A percentile compares a stretch with the other conserved stretches of the same genome.
Conservation (phyloP, 2,329 filamentous ascomycete genomes). For the Sordariomycetes sp. region DNA sequence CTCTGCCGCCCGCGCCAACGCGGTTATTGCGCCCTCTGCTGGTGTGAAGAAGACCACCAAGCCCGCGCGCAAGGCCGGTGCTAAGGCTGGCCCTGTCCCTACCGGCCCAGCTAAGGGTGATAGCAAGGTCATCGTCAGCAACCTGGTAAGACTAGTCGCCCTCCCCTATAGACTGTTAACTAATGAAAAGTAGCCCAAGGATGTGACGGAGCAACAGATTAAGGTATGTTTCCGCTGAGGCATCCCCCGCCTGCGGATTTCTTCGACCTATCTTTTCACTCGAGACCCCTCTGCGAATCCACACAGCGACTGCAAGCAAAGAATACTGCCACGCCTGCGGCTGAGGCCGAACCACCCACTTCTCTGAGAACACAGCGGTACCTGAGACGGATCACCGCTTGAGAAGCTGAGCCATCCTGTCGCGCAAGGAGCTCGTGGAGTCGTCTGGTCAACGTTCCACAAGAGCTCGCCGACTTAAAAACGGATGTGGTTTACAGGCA, state of each 20-base stretch:
- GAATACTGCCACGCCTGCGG: not conserved
- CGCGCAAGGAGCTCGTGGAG: conserved; percentile 32
- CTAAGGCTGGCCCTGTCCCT: conserved; percentile 57
- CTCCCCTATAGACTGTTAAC: not conserved
- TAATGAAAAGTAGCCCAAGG: conserved; percentile 59
- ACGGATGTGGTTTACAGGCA: conserved; percentile 8
- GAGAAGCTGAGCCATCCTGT: conserved; percentile 54
- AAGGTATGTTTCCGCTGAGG: conserved; percentile 99
- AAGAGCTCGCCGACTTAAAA: conserved; percentile 14
- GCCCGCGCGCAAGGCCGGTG: conserved; percentile 45
- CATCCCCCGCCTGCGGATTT: conserved; percentile 58
- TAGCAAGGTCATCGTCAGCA: conserved; percentile 98
- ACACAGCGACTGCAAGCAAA: not conserved
- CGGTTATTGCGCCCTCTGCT: conserved; percentile 63
- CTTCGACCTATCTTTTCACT: conserved; percentile 48
- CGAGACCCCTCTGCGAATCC: conserved; percentile 13
- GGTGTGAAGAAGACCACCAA: conserved; percentile 75
- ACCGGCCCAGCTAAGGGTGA: conserved; percentile 55
- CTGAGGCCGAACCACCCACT: conserved; percentile 12
- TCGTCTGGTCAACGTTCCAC: conserved; percentile 43
- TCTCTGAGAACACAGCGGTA: conserved; percentile 9
- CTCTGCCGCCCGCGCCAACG: conserved; percentile 34
- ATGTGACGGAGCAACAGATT: conserved; percentile 94
- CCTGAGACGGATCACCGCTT: conserved; percentile 19
- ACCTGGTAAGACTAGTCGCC: conserved; percentile 63